Evolutionary conservation across 73 alveolate species (phyloP).

Genomic region (Paramecium octaurelia): DNA sequence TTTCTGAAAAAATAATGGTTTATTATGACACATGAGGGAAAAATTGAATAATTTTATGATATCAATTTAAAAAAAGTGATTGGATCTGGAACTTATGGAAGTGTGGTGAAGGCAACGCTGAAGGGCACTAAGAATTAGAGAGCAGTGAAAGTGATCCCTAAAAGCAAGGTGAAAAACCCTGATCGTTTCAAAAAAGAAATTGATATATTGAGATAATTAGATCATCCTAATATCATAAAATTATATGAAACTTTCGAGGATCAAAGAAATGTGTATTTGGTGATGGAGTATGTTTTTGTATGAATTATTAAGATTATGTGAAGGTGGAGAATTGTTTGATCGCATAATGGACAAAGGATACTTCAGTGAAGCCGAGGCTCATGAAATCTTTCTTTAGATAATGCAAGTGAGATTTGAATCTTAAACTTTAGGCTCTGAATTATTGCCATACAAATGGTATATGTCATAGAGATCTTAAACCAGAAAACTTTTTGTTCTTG

Average conservation of each 20-base stretch:
- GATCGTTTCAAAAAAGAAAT: slow-evolving; percentile 71
- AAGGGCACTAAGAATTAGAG: slow-evolving; percentile 72
- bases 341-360: slow-evolving; percentile 61
- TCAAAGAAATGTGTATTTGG: slow-evolving; percentile 71
- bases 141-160: slow-evolving; percentile 86
- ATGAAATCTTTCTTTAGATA: slow-evolving; percentile 64
- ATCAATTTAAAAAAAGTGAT: slow-evolving; percentile 64
- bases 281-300: slow-evolving; percentile 64
- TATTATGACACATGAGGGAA: slow-evolving; percentile 48
- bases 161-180: slow-evolving; percentile 68
- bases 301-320: slow-evolving; percentile 54
- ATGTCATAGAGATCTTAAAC: slow-evolving; percentile 80
- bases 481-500: slow-evolving; percentile 71
- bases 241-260: slow-evolving; percentile 80
- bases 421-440: slow-evolving; percentile 59
- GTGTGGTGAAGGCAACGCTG: slow-evolving; percentile 81
- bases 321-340: slow-evolving; percentile 82
- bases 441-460: slow-evolving; percentile 76
- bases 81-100: slow-evolving; percentile 93
- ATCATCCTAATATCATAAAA: slow-evolving; percentile 78
- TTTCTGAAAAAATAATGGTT: slow-evolving; percentile 58
- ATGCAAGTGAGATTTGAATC: slow-evolving; percentile 30
- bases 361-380: slow-evolving; percentile 73
- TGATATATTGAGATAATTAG: slow-evolving; percentile 62
- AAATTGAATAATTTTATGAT: slow-evolving; percentile 58